Evolutionary conservation across 2,329 filamentous ascomycete species (phyloP).

Genomic region (Aspergillus pseudonomiae): DNA sequence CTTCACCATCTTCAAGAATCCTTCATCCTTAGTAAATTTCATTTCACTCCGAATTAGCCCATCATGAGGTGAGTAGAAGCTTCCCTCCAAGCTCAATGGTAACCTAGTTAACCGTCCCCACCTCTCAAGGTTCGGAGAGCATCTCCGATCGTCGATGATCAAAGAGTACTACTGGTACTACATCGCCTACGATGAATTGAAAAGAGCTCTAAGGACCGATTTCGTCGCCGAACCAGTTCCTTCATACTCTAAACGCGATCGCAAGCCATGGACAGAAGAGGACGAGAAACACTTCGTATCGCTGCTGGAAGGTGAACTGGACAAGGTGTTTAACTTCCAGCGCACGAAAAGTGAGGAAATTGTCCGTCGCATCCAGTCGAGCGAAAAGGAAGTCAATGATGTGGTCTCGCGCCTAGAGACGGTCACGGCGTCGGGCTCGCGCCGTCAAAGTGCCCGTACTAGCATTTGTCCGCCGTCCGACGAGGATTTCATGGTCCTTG

Average conservation of each 20-base stretch:
- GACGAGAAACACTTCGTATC: slow-evolving; percentile 88
- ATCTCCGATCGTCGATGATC: slow-evolving; percentile 92
- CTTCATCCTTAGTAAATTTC: neutral
- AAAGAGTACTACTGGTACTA: slow-evolving; percentile 98
- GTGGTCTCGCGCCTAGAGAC: slow-evolving; percentile 74
- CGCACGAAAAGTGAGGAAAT: slow-evolving; percentile 97
- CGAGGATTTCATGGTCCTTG: slow-evolving; percentile 90
- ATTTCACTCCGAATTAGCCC: slow-evolving; percentile 1
- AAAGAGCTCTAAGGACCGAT: slow-evolving; percentile 78
- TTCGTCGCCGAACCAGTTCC: slow-evolving; percentile 57
- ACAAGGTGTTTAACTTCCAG: slow-evolving; percentile 97
- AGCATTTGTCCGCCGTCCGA: slow-evolving; percentile 62
- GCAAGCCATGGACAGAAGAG: slow-evolving; percentile 81
- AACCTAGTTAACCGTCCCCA: slow-evolving; percentile 19
- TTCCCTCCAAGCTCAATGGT: neutral
- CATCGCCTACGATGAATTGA: slow-evolving; percentile 94
- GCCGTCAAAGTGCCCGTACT: slow-evolving; percentile 33
- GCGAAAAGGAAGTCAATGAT: slow-evolving; percentile 85
- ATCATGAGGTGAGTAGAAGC: slow-evolving; percentile 26
- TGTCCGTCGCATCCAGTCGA: slow-evolving; percentile 81
- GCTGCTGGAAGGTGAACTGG: slow-evolving; percentile 85
- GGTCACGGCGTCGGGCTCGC: slow-evolving; percentile 53
- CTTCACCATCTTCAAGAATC: neutral
- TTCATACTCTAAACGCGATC: slow-evolving; percentile 51
- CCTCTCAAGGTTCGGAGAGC: slow-evolving; percentile 77